Evolutionary conservation across 2,329 filamentous ascomycete genomes (phyloP).

Genomic region (Biscogniauxia marginata): DNA sequence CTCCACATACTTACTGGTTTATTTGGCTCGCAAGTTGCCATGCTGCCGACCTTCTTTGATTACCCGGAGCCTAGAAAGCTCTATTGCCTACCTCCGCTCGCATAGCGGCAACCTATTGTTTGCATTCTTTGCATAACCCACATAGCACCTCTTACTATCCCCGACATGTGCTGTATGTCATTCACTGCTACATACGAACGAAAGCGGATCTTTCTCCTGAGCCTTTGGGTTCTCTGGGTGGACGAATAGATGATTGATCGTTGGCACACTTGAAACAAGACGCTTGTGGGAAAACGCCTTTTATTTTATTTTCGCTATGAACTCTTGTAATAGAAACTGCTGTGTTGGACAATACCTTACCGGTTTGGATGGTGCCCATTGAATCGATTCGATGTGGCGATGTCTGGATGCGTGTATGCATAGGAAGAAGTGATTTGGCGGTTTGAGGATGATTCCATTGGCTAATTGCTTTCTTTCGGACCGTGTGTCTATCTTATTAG

Average conservation of each 20-base stretch:
- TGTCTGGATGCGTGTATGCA: neutral
- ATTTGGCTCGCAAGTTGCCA: neutral
- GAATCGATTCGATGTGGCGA: neutral
- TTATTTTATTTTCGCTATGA: neutral
- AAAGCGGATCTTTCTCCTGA: neutral
- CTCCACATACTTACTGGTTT: neutral
- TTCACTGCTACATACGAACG: too few species aligned
- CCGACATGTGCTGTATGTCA: neutral
- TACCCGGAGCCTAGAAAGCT: neutral
- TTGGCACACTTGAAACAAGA: neutral
- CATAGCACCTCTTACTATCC: neutral
- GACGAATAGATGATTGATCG: neutral
- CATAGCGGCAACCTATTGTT: neutral
- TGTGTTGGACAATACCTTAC: neutral
- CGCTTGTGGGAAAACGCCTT: neutral
- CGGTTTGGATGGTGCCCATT: neutral
- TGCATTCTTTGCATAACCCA: neutral
- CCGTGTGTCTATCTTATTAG: conserved; percentile 11
- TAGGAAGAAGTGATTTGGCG: neutral
- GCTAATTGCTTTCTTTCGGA: conserved; percentile 1
- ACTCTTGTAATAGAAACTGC: neutral
- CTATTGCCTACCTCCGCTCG: neutral
- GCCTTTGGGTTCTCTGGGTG: neutral
- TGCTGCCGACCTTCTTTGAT: neutral
- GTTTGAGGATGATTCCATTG: neutral